Evolutionary conservation across 257 asterid genomes (phyloP), one percentile per base, ranked within the genome.

Genomic region (Dorcoceras hygrometricum): DNA sequence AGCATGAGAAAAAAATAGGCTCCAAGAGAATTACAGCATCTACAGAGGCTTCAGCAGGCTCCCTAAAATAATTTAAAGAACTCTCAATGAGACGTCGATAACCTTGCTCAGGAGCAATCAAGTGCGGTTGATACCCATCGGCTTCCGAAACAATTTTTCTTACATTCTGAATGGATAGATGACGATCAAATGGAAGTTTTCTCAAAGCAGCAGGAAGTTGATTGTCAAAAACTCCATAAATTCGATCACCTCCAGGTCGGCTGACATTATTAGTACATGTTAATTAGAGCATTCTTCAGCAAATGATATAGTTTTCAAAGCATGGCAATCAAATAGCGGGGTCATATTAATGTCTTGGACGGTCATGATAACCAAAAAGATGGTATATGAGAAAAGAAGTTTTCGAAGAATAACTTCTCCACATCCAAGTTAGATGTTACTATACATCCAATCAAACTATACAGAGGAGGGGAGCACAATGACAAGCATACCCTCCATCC

Each of bases 31-130:
- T 78, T 77, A 91, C 98, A 39, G 96, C 96, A 71, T 91, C 98
- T 29, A 85, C 96, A 1, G 98, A 82, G 73, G 96, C 96, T 82
- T 91, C 98, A 80, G 96, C 90, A 36, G 98, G 98, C 23, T 96
- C 96, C 59, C 92, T 80, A 69, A 89, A 91, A 74, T 87, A 91
- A 77, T 82, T 87, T 79, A 91, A 73, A 9, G 95, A 79, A 27
- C 96, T 90, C 76, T 91, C 98, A 68, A 91, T 89, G 66, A 91
- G 95, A 31, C 98, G 81, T 10, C 95, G 81, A 76, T 91, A 91
- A 69, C 95, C 98, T 89, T 89, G 98, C 83, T 91, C 98, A 46
- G 98, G 98, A 26, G 98, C 96, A 79, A 91, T 91, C 83, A 91
- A 87, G 79, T 91, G 97, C 4, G 98, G 98, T 70, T 92, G 97